Base-by-base conservation (phyloP, 2,329 filamentous ascomycete genomes). In the Aureobasidium vineae region DNA sequence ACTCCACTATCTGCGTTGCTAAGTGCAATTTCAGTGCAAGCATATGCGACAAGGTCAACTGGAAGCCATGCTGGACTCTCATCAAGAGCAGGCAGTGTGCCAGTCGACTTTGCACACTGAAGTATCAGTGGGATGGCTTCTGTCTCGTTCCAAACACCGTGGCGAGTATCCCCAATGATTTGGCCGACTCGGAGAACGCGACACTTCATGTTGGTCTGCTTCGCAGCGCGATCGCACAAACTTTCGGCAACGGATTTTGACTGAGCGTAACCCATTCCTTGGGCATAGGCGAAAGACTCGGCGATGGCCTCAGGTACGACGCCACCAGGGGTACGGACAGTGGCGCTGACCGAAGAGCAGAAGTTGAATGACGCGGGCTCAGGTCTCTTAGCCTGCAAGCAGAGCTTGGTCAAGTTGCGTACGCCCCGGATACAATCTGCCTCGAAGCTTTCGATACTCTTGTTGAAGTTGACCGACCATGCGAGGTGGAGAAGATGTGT, bases 381-480 rank as follows among this genome's bases (percentile, higher is more conserved):
- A 16, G 71, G 72, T 11, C 72, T 66, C 21, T 73, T 69, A 5
- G 73, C 67, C 52, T 68, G 70, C 0, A 79, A 71, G 47, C 73
- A 77, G 11, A 79, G 71, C 47, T 73, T 69, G 26, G 78, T 72
- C 11, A 85, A 73, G 56, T 83, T 79, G 0, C 72, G 71, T 1
- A 79, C 75, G 0, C 80, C 81, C 0, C 71, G 72, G 8, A 85
- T 77, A 63, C 76, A 75, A 15, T 81, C 78, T 5, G 72, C 70
- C 41, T 83, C 82, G 67, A 85, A 85, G 56, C 77, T 81, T 1
- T 76, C 73, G 0, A 85, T 75, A 0, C 75, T 75, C 70, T 84
- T 77, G 71, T 83, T 84, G 75, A 85, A 85, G 71, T 85, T 85
- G 26, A 85, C 83, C 1, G 81, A 76, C 83, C 83, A 85, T 0